Base-by-base conservation (phyloP, 169 alveolate genomes). In the Cryptosporidium ryanae region DNA sequence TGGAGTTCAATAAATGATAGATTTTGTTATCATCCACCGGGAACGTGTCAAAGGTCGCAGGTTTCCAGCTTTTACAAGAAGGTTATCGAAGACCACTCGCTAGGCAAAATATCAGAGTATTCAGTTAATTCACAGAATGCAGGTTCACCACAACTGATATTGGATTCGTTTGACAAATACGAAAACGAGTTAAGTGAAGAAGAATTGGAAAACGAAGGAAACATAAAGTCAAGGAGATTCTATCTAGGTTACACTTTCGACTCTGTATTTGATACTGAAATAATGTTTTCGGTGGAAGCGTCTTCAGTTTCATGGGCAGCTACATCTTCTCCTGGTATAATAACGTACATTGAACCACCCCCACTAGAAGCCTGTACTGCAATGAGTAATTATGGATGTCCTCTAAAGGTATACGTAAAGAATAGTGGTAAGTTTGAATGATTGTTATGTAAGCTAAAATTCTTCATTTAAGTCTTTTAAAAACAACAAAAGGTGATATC, bases 271-370 rank as follows among this genome's bases (percentile, higher is more conserved):
- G 87, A 76, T 31, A 76, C 87, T 17, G 87, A 76, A 76, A 76
- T 76, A 15, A 76, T 76, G 87, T 76, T 76, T 61, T 76, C 87
- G 17, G 87, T 76, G 21, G 87, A 76, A 43, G 87, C 87, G 10
- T 76, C 87, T 34, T 76, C 87, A 8, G 87, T 76, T 2, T 76
- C 87, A 17, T 76, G 87, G 87, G 87, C 48, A 3, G 87, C 87
- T 12, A 59, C 87, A 5, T 55, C 87, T 57, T 55, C 87, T 59
- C 87, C 87, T 29, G 87, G 87, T 32, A 76, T 76, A 25, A 76
- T 76, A 57, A 76, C 87, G 6, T 76, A 43, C 63, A 76, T 76
- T 27, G 87, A 76, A 46, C 87, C 87, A 59, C 87, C 87, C 0
- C 87, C 87, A 29, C 21, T 76, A n/a, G 87, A 76, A n/a, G 38